Percentiles rank a stretch among this genome's conserved stretches.
Evolutionary conservation across 2,329 filamentous ascomycete species (phyloP).

Genomic region (Rhinocladiella similis): DNA sequence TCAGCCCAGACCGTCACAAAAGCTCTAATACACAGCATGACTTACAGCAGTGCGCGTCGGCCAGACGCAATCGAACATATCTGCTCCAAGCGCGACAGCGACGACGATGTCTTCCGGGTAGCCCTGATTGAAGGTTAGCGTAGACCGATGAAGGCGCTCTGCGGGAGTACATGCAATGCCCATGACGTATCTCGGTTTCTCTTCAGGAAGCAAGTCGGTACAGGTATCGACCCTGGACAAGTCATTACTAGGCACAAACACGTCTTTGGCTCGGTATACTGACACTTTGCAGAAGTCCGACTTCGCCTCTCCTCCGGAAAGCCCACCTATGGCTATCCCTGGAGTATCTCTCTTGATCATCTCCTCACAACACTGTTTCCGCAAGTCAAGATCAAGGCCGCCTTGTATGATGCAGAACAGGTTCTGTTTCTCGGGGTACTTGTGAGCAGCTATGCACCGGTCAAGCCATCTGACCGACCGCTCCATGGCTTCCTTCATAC

Average conservation of each 20-base stretch:
- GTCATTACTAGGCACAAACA: slow-evolving; percentile 16
- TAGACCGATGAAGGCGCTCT: background rate
- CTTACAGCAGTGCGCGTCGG: slow-evolving; percentile 83
- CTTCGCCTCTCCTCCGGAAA: slow-evolving; percentile 95
- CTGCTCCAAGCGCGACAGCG: slow-evolving; percentile 87
- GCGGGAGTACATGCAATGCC: slow-evolving; percentile 70
- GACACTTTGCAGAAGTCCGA: slow-evolving; percentile 83
- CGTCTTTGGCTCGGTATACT: background rate
- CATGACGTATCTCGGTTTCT: slow-evolving; percentile 99
- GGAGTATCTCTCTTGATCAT: slow-evolving; percentile 93
- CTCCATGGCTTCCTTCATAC: slow-evolving; percentile 94
- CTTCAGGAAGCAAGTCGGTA: slow-evolving; percentile 77
- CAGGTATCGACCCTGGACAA: slow-evolving; percentile 68
- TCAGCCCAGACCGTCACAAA: background rate
- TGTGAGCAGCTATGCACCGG: slow-evolving; percentile 87
- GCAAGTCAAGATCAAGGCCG: slow-evolving; percentile 83
- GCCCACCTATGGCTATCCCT: slow-evolving; percentile 91
- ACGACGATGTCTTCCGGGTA: slow-evolving; percentile 96
- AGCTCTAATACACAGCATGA: background rate
- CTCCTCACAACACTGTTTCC: slow-evolving; percentile 75
- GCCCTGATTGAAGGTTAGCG: slow-evolving; percentile 51
- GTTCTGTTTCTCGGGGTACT: slow-evolving; percentile 79
- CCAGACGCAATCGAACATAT: slow-evolving; percentile 99
- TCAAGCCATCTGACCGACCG: slow-evolving; percentile 95
- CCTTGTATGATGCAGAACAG: slow-evolving; percentile 99